phyloP scores from a whole-genome alignment of 2,329 filamentous ascomycete species.

The Aspergillus sp. region DNA sequence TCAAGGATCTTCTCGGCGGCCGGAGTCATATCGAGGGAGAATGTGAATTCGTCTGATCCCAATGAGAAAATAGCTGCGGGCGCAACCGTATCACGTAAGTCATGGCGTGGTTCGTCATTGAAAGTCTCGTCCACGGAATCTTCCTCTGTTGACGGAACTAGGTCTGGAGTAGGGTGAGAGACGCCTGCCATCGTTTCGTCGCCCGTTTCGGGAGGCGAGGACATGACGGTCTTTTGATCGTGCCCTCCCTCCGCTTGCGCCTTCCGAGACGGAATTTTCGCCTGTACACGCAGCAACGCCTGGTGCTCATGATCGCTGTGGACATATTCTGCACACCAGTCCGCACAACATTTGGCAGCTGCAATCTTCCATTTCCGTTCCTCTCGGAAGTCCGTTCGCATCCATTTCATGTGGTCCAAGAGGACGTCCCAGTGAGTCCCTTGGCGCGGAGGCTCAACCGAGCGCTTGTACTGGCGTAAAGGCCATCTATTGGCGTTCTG shows the following conservation, averaged over 20 bases:
- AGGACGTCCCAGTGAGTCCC: constrained; percentile 79
- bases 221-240: constrained; percentile 19
- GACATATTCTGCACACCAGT: constrained; percentile 78
- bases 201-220: constrained; percentile 26
- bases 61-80: constrained; percentile 78
- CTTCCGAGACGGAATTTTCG: constrained; percentile 29
- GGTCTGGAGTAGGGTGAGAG: constrained; percentile 57
- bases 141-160: constrained; percentile 58
- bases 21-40: constrained; percentile 66
- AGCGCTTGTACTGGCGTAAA: constrained; percentile 77
- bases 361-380: constrained; percentile 91
- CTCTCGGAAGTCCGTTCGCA: constrained; percentile 91
- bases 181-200: constrained; percentile 21
- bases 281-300: constrained; percentile 59
- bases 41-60: constrained; percentile 74
- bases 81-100: constrained; percentile 41
- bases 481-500: constrained; percentile 93
- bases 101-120: constrained; percentile 38
- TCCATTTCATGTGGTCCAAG: constrained; percentile 91
- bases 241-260: constrained; percentile 12
- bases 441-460: constrained; percentile 69
- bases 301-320: constrained; percentile 58
- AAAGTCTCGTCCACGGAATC: constrained; percentile 48
- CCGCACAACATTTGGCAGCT: constrained; percentile 69
- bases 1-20: constrained; percentile 69